Conservation (phyloP, 495 filamentous ascomycete species). For the Trichocladium antarcticum region DNA sequence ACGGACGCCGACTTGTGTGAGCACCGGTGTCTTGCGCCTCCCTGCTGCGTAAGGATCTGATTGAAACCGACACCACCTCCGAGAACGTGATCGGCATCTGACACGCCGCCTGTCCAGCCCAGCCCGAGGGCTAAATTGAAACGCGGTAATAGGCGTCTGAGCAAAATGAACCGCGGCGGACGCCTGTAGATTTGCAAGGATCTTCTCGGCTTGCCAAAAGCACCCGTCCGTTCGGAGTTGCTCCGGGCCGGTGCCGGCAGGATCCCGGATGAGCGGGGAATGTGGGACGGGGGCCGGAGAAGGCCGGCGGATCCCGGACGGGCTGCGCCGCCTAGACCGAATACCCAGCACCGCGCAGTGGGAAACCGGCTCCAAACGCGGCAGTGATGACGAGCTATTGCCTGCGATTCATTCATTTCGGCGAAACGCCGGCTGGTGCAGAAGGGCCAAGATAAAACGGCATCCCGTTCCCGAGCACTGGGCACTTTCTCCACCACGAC, state of each 20-base stretch:
- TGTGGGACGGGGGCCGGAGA: too few species aligned
- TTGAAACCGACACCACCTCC: too few species aligned
- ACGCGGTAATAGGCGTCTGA: too few species aligned
- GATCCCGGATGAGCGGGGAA: too few species aligned
- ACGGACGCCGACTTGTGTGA: background rate
- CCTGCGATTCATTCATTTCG: slow-evolving; percentile 10
- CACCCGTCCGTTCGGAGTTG: too few species aligned
- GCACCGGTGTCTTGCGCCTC: background rate
- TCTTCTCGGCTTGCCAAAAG: too few species aligned
- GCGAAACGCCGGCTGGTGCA: slow-evolving; percentile 15
- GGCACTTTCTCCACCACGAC: slow-evolving; percentile 9
- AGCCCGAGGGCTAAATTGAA: too few species aligned
- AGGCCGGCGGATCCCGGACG: background rate
- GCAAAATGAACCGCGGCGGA: too few species aligned
- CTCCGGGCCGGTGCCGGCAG: too few species aligned
- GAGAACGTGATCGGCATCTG: too few species aligned
- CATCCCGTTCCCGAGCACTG: slow-evolving; percentile 1
- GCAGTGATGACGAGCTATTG: background rate
- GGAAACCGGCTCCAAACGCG: background rate
- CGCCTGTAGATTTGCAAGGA: too few species aligned
- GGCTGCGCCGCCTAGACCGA: background rate
- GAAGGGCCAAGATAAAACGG: slow-evolving; percentile 10
- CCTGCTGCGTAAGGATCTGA: background rate
- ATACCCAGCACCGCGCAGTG: background rate
- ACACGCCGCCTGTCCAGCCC: too few species aligned